Evolutionary conservation across 345 rosid genomes (phyloP), one percentile per base, ranked within the genome.

Genomic region (Atalantia buxifolia): DNA sequence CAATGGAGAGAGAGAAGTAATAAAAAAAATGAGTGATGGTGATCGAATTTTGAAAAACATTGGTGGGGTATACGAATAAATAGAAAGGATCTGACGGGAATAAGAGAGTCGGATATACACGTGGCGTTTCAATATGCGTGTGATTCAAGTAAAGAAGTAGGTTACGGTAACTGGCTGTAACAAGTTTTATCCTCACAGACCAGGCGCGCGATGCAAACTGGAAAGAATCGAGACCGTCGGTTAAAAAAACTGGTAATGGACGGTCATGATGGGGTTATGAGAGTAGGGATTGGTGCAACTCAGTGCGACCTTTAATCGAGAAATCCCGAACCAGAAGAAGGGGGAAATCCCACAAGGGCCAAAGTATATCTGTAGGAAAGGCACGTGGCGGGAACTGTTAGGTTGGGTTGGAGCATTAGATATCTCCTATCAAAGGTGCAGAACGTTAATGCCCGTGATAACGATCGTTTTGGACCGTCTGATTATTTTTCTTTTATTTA

Each of bases 11-110:
- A 42, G 75, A 30, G 62, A 71, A 67, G 74, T 65, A 60, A 63
- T 42, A 73, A 30, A 70, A 70, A 79, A 13, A 74, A 81, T 24
- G 50, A 50, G 86, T 64, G 86, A 75, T 42, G 55, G 72, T 69
- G 85, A 83, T 80, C 56, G 77, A 79, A 74, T 59, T 78, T 78
- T 59, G 5, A 66, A 62, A 25, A n/a, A 76, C n/a, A 55, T 24
- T 50, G 27, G 72, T 72, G 79, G 84, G 81, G 77, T 55, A 67
- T 13, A 21, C 27, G 50, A 42, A 65, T 59, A 62, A 74, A 75
- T 77, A 74, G 77, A 36, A 57, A 69, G 45, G 55, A 86, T 84
- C 86, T 0, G 63, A 86, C 86, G 89, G 85, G 38, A 22, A 53
- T 21, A 19, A 28, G 24, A 12, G 38, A 22, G 27, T 24, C 14